These are phyloP conservation scores for Sporodiniella umbellata DNA, from an alignment of 371 early-diverging fungal species.

Conservation along the genomic window DNA sequence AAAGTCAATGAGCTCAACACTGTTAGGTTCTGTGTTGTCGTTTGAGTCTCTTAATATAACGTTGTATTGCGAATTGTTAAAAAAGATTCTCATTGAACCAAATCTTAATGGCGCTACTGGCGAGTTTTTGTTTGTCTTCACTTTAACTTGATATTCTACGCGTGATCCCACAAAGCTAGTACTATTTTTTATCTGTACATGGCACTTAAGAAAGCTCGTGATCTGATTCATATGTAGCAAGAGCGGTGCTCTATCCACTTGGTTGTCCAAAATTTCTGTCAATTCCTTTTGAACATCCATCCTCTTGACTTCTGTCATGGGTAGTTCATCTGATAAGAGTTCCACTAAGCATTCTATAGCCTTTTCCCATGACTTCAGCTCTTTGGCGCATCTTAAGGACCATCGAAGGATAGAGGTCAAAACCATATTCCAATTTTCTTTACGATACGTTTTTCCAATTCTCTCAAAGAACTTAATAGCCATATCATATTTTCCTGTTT, in stretches of 20 bases:
- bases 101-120: slow-evolving; percentile 46
- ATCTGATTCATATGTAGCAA: slow-evolving; percentile 70
- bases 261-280: slow-evolving; percentile 19
- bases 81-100: slow-evolving; percentile 46
- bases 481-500: slow-evolving; percentile 78
- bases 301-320: slow-evolving; percentile 41
- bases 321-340: slow-evolving; percentile 51
- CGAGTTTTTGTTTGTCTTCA: slow-evolving; percentile 27
- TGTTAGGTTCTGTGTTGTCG: slow-evolving; percentile 7
- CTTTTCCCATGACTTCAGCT: slow-evolving; percentile 58
- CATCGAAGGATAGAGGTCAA: slow-evolving; percentile 65
- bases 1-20: slow-evolving; percentile 23
- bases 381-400: slow-evolving; percentile 72
- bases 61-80: slow-evolving; percentile 52
- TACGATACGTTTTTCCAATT: slow-evolving; percentile 85
- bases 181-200: slow-evolving; percentile 44
- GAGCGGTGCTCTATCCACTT: slow-evolving; percentile 25
- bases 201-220: slow-evolving; percentile 56
- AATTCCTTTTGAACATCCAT: slow-evolving; percentile 48
- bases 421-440: slow-evolving; percentile 78
- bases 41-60: slow-evolving; percentile 20
- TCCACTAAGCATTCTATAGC: slow-evolving; percentile 74
- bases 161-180: slow-evolving; percentile 33
- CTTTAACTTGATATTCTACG: slow-evolving; percentile 30
- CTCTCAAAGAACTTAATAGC: slow-evolving; percentile 86